These are phyloP conservation scores for Rehmannia glutinosa DNA, from an alignment of 257 asterid genomes.

Conservation along the genomic window DNA sequence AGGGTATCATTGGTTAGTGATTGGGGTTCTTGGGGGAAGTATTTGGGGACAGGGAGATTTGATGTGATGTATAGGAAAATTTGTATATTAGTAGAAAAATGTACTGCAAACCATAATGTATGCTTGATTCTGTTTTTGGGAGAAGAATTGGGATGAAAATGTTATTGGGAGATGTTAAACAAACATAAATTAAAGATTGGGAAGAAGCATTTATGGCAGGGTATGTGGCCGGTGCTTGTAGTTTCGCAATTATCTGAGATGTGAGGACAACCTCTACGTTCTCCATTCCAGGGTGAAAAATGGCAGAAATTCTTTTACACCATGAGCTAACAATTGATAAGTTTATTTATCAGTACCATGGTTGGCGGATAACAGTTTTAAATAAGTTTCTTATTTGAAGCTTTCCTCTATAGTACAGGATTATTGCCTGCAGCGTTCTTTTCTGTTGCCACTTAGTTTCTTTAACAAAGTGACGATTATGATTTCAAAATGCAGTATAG, in stretches of 20 bases:
- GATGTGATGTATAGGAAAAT: too few species aligned
- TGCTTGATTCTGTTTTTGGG: too few species aligned
- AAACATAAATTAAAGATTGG: background rate
- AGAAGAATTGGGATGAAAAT: too few species aligned
- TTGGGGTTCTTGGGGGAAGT: too few species aligned
- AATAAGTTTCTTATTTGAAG: too few species aligned
- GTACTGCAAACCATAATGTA: too few species aligned
- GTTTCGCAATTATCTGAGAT: background rate
- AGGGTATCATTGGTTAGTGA: too few species aligned
- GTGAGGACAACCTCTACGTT: background rate
- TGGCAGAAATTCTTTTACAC: background rate
- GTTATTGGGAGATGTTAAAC: too few species aligned
- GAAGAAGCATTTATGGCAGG: background rate
- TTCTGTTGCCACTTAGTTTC: background rate
- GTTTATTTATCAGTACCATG: background rate
- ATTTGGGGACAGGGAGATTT: too few species aligned
- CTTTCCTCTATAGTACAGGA: background rate
- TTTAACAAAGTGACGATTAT: background rate
- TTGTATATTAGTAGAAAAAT: too few species aligned
- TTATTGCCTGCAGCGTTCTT: background rate
- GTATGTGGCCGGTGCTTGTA: background rate
- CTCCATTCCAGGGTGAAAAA: background rate
- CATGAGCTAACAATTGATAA: constrained; percentile 12
- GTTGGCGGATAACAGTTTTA: background rate
- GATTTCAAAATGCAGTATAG: background rate